These are phyloP conservation scores for Discostella pseudostelligera DNA, from an alignment of 108 stramenopile genomes.

Conservation along the genomic window DNA sequence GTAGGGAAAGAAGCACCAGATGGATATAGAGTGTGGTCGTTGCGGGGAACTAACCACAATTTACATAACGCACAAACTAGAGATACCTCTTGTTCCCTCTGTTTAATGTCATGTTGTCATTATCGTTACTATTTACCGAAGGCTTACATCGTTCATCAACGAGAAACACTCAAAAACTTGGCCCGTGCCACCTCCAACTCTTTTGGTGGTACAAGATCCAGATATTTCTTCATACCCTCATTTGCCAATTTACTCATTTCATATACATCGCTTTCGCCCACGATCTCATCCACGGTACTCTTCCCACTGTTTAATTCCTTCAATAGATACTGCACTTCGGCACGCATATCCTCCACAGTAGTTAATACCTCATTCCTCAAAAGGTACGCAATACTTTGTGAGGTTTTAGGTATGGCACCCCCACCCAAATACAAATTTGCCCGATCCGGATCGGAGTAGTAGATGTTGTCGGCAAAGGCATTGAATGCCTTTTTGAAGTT, in stretches of 20 bases:
- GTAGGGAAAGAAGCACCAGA: too few relatives aligned
- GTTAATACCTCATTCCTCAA: slow-evolving; percentile 80
- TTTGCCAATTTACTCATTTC: slow-evolving; percentile 48
- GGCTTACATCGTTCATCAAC: background rate
- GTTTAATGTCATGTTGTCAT: too few relatives aligned
- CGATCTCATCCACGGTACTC: slow-evolving; percentile 8
- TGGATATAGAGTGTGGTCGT: too few relatives aligned
- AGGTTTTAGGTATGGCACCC: slow-evolving; percentile 68
- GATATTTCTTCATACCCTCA: slow-evolving; percentile 66
- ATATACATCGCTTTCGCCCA: slow-evolving; percentile 42
- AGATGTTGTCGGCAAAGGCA: slow-evolving; percentile 85
- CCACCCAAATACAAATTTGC: slow-evolving; percentile 84
- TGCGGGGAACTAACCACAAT: too few relatives aligned
- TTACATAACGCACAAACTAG: too few relatives aligned
- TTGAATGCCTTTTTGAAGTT: slow-evolving; percentile 83
- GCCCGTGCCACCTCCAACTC: slow-evolving; percentile 49
- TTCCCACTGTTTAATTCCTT: slow-evolving; percentile 29
- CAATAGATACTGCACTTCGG: slow-evolving; percentile 66
- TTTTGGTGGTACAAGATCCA: slow-evolving; percentile 67
- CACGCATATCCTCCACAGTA: slow-evolving; percentile 67
- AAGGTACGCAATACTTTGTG: slow-evolving; percentile 76
- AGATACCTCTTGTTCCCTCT: too few relatives aligned
- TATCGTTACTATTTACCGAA: too few relatives aligned
- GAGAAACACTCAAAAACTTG: slow-evolving; percentile 8
- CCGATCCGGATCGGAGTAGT: slow-evolving; percentile 80